Base-by-base conservation (phyloP, 73 alveolate species). In the Breviolum minutum region DNA sequence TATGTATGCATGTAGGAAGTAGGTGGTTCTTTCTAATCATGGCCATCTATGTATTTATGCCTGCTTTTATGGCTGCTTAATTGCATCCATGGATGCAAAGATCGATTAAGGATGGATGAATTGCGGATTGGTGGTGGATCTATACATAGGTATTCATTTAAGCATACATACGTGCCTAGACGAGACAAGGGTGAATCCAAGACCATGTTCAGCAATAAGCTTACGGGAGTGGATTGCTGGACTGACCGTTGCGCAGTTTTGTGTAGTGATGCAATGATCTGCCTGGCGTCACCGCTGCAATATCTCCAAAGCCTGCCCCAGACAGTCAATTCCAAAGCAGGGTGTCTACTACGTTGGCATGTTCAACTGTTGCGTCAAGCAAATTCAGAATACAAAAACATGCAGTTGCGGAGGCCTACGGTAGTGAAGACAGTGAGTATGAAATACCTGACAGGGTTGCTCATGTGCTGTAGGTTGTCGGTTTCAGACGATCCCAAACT, bases 231-330 rank as follows among this genome's bases (percentile, higher is more conserved):
- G 54, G 54, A 40, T 40, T 0, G 54, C n/a, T 26, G 7, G 32
- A 54, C 82, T 71, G 13, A 8, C 13, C 82, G 32, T n/a, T n/a
- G n/a, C n/a, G n/a, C n/a, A 66, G 74, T 66, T 11, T 13, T 66
- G 11, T 13, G 17, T 17, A 66, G n/a, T 17, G n/a, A 79, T 27
- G 63, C 5, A 27, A 40, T 20, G 2, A 5, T 14, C 61, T 63
- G 97, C 97, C 97, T 90, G 97, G 97, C 19, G 97, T 90, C 87
- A 90, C 73, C 10, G 97, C 97, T 54, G 97, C 87, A 3, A 90
- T 90, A 30, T 90, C 97, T 63, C 97, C 97, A 60, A 90, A 90
- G 97, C 97, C 97, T 90, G 97, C 7, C 87, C 20, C 63, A 10
- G 61, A 32, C 30, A 29, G 40, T 26, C 7, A 61, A 84, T 9